Base-by-base conservation (phyloP, 108 stramenopile genomes). In the Cyclotella cryptica region DNA sequence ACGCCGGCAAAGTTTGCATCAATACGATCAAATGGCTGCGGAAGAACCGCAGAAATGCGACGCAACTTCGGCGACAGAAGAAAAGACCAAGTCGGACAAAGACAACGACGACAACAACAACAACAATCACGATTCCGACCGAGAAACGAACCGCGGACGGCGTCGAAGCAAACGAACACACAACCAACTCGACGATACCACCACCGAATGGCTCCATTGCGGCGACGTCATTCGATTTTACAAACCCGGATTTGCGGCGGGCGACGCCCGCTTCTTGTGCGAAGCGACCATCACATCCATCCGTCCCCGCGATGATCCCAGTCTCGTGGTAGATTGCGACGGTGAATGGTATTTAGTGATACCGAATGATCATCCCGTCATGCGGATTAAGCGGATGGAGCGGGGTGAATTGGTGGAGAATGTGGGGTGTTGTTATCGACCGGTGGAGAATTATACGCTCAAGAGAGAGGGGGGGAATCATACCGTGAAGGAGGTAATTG, bases 151-250 rank as follows among this genome's bases (percentile, higher is more conserved):
- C 24, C 12, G 24, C 24, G 22, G 24, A 19, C 19, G 1, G 24
- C 55, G 55, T 24, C 55, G 55, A 26, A 57, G 55, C 55, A 57
- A 57, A 26, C 55, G 55, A 26, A 19, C 3, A 19, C 2, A 21
- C 6, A 51, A 17, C 19, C 12, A 19, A 24, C 2, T 24, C 12
- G 55, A 57, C n/a, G 55, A 19, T 26, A 24, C 19, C 22, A 57
- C 8, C 24, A 57, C 19, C 19, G 22, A 57, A 57, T 26, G 55
- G 55, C 55, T 57, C 19, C 55, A 24, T 57, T 19, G 19, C 24
- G 55, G 55, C 24, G 55, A 57, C 21, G 55, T 57, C 12, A 57
- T 57, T 57, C n/a, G 12, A 57, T 26, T 57, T 21, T 57, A 57
- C 55, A 57, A 57, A 57, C 55, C 55, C 24, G 55, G 55, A 8